Base-by-base conservation (phyloP, 2,329 filamentous ascomycete species). In the Verticillium zaregamsianum region DNA sequence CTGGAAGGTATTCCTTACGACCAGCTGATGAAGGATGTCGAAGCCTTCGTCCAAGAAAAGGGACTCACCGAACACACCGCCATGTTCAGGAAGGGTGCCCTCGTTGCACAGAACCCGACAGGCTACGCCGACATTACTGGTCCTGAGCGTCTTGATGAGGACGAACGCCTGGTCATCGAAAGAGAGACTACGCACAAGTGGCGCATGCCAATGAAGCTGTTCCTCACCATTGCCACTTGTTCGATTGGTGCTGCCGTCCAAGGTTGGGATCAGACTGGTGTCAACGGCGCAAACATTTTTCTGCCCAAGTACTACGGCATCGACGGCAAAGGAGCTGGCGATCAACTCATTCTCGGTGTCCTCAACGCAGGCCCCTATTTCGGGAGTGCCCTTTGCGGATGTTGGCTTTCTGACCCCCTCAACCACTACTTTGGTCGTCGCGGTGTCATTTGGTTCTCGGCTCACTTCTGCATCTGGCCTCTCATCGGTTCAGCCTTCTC, bases 201-300 rank as follows among this genome's bases (percentile, higher is more conserved):
- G 86, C 80, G 83, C 63, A 81, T 88, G 39, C 86, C 89, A 0
- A 78, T 69, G 67, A 81, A 82, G 59, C 77, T 92, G 12, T 88
- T 87, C 74, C 80, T 89, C 65, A 90, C 89, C 40, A 89, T 91
- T 66, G 77, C 84, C 12, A 84, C 86, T 25, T 90, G 87, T 72
- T 90, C 88, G 52, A 84, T 91, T 59, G 88, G 86, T 58, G 88
- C 88, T 17, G 87, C 87, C n/a, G 86, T 90, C 11, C 86, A 88
- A 68, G 86, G 87, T 28, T 90, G 86, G 87, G 87, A 90, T 65
- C 85, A 89, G 72, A 89, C 86, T 23, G 86, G 85, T 39, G 79
- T 80, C 60, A 88, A 88, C 66, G 85, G 85, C 40, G 86, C 87
- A 61, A 89, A 86, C 66, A 76, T 89, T 66, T 82, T 82, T 60